Percentiles rank a stretch among this genome's conserved stretches.
Evolutionary conservation across 306 rosid species (phyloP).

Genomic region (Quercus berberidifolia): DNA sequence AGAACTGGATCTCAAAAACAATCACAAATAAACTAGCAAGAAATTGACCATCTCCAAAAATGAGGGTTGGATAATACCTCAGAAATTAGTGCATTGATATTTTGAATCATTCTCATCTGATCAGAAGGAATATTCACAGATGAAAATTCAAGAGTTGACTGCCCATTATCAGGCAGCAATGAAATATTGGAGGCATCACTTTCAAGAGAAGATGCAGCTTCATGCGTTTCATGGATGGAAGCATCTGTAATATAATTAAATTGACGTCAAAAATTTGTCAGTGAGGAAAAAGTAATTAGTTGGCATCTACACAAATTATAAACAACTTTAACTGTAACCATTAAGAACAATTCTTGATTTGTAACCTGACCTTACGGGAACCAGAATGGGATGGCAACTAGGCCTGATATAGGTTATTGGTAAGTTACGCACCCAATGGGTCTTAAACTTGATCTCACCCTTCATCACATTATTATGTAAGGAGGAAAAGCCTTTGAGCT

Average conservation of each 20-base stretch:
- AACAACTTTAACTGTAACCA: background rate
- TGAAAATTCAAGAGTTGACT: constrained; percentile 46
- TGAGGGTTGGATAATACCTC: constrained; percentile 60
- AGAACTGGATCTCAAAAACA: background rate
- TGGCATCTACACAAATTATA: background rate
- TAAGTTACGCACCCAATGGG: too few species aligned
- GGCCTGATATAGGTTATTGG: background rate
- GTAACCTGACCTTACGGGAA: background rate
- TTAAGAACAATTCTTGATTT: background rate
- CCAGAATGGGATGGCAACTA: background rate
- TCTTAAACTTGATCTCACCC: too few species aligned
- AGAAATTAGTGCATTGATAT: constrained; percentile 72
- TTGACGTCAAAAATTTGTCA: background rate
- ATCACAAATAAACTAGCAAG: background rate
- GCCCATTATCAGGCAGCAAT: constrained; percentile 33
- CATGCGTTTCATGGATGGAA: constrained; percentile 36
- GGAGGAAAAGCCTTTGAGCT: too few species aligned
- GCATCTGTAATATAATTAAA: constrained; percentile 26
- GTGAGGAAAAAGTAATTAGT: background rate
- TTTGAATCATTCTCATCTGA: constrained; percentile 71
- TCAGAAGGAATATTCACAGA: constrained; percentile 65
- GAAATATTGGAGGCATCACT: constrained; percentile 35
- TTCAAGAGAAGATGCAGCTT: constrained; percentile 31
- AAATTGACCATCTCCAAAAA: constrained; percentile 1
- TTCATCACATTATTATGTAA: too few species aligned